Conservation (phyloP, 495 filamentous ascomycete species). For the Venustampulla echinocandica region DNA sequence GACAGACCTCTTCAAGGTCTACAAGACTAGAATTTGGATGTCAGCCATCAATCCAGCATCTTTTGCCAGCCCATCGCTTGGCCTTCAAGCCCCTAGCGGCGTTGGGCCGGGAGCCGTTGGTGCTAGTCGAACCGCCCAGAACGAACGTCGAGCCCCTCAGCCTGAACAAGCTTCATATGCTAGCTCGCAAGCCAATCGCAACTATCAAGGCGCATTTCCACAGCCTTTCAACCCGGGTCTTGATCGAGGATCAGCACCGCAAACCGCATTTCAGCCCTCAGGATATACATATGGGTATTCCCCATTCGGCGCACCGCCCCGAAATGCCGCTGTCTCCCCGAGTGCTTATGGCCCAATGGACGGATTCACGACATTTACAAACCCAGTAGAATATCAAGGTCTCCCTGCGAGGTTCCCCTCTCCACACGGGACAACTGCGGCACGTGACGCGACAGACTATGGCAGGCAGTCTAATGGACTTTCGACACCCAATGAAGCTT, state of each 20-base stretch:
- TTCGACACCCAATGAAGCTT: conserved; percentile 17
- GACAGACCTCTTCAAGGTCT: conserved; percentile 96
- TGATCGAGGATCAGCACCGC: conserved; percentile 15
- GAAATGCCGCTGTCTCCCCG: conserved; percentile 26
- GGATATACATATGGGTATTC: conserved; percentile 32
- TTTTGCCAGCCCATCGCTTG: conserved; percentile 74
- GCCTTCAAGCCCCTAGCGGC: conserved; percentile 56
- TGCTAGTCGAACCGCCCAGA: conserved; percentile 30
- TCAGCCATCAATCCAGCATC: conserved; percentile 97
- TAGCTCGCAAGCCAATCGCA: conserved; percentile 30
- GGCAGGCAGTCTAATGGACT: conserved; percentile 9
- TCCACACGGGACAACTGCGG: conserved; percentile 11
- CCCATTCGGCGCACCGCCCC: conserved; percentile 33
- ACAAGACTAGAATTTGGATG: conserved; percentile 99
- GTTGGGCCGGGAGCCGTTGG: conserved; percentile 54
- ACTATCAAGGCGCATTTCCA: conserved; percentile 23
- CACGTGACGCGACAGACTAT: conserved; percentile 18
- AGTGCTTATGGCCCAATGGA: conserved; percentile 32
- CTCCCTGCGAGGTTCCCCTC: conserved; percentile 36
- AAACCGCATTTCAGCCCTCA: conserved; percentile 13
- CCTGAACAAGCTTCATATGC: conserved; percentile 35
- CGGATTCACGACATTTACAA: conserved; percentile 34
- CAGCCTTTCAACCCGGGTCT: conserved; percentile 24
- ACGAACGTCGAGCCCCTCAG: conserved; percentile 39
- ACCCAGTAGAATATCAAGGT: conserved; percentile 32